Percentiles rank a stretch among this genome's conserved stretches.
phyloP scores from a whole-genome alignment of 1,284 basidiomycete genomes.

The Irpex lacteus region DNA sequence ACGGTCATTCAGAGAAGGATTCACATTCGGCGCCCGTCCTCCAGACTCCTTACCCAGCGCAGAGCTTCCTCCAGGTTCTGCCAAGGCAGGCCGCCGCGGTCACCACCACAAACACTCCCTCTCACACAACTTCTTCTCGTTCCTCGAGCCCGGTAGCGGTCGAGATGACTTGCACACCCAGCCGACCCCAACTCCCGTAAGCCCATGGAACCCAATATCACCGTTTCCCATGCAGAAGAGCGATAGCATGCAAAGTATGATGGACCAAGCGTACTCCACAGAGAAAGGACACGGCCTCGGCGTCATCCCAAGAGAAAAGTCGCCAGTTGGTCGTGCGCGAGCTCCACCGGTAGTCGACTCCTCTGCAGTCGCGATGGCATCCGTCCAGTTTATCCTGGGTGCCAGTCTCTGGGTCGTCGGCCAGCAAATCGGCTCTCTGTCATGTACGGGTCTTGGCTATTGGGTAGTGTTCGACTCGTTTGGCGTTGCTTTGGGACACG shows the following conservation, averaged over 20 bases:
- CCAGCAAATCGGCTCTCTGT: slow-evolving; percentile 84
- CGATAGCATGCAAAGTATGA: not conserved
- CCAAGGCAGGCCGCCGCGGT: slow-evolving; percentile 50
- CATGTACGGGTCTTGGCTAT: slow-evolving; percentile 90
- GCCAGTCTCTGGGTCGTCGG: slow-evolving; percentile 87
- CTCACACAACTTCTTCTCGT: slow-evolving; percentile 89
- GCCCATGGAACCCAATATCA: slow-evolving; percentile 51
- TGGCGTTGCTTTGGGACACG: slow-evolving; percentile 62
- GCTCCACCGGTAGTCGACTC: slow-evolving; percentile 21
- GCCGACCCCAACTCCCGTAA: slow-evolving; percentile 48
- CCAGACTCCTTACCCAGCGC: slow-evolving; percentile 33
- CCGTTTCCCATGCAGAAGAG: slow-evolving; percentile 29
- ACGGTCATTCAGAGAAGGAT: slow-evolving; percentile 49
- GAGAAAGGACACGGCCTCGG: slow-evolving; percentile 10
- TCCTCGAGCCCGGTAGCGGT: slow-evolving; percentile 34
- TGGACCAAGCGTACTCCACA: not conserved
- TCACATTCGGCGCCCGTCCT: slow-evolving; percentile 60
- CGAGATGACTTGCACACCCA: slow-evolving; percentile 41
- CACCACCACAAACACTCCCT: slow-evolving; percentile 94
- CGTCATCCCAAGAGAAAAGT: slow-evolving; percentile 15
- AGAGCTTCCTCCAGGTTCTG: not conserved
- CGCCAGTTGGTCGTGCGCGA: slow-evolving; percentile 21
- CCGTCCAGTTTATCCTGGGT: slow-evolving; percentile 57
- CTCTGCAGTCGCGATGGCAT: slow-evolving; percentile 28
- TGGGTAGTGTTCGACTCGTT: slow-evolving; percentile 95